Percentiles rank a stretch among this genome's conserved stretches.
Evolutionary conservation across 352 stramenopile genomes (phyloP).

Genomic region (Phytopythium vexans): DNA sequence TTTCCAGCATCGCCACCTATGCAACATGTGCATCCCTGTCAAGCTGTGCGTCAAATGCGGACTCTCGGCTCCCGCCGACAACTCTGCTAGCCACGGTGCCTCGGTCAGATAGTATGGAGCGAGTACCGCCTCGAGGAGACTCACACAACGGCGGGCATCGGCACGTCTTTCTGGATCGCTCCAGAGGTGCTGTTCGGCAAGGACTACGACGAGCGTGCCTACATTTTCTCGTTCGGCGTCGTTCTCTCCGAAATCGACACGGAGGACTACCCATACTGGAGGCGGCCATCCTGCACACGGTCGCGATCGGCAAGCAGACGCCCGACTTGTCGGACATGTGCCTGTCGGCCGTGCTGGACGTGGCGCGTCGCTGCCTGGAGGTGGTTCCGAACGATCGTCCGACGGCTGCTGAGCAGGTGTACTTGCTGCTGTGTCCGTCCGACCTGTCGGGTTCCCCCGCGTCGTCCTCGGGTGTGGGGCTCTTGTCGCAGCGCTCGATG

Average conservation of each 20-base stretch:
- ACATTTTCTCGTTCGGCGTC: no score
- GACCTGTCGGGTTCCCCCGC: constrained; percentile 1
- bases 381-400: constrained; percentile 54
- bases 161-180: no score
- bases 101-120: no score
- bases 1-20: no score
- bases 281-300: constrained; percentile 56
- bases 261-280: constrained; percentile 65
- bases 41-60: no score
- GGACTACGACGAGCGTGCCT: no score
- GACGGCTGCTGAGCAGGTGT: constrained; percentile 51
- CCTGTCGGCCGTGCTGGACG: constrained; percentile 35
- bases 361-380: constrained; percentile 47
- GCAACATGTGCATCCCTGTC: no score
- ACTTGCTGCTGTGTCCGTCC: constrained; percentile 24
- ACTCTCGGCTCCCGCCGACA: no score
- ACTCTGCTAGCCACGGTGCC: no score
- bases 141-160: constrained; percentile 66
- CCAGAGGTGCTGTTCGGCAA: no score
- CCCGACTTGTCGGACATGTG: constrained; percentile 51
- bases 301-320: constrained; percentile 49
- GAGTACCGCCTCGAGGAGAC: constrained; percentile 54
- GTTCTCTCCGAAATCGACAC: no score
- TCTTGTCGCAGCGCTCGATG: constrained; percentile 1
- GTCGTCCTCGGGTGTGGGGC: not conserved